Percentiles rank a stretch among this genome's conserved stretches.
Conservation (phyloP, 352 stramenopile genomes). For the Phytophthora foliorum region DNA sequence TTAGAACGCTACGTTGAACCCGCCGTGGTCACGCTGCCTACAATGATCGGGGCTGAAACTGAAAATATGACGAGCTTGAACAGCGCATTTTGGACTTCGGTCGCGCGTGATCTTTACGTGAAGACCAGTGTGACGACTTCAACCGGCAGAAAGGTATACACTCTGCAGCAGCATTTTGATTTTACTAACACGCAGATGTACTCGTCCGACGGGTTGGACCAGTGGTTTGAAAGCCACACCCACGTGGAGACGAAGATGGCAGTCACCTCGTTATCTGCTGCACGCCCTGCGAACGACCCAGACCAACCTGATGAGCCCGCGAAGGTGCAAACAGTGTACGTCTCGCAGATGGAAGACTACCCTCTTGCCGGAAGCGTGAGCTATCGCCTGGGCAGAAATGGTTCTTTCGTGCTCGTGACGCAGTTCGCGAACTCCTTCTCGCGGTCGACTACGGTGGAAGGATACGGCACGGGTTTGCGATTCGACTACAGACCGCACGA, state of each 20-base stretch:
- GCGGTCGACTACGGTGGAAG: constrained; percentile 33
- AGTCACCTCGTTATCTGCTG: constrained; percentile 32
- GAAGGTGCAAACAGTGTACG: constrained; percentile 21
- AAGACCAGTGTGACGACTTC: constrained; percentile 68
- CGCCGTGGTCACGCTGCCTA: constrained; percentile 8
- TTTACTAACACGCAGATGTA: constrained; percentile 70
- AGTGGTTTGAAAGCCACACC: constrained; percentile 54
- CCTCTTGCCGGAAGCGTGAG: constrained; percentile 55
- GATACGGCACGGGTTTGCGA: constrained; percentile 12
- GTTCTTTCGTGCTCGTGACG: constrained; percentile 54
- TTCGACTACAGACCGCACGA: constrained; percentile 29
- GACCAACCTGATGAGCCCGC: constrained; percentile 2
- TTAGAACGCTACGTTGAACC: constrained; percentile 33
- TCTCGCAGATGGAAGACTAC: constrained; percentile 60
- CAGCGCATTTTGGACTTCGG: constrained; percentile 60
- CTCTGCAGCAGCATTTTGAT: constrained; percentile 51
- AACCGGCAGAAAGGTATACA: constrained; percentile 64
- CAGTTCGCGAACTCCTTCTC: constrained; percentile 57
- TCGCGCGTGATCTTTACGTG: constrained; percentile 49
- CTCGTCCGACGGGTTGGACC: constrained; percentile 50
- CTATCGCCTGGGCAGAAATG: constrained; percentile 50
- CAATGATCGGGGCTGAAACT: constrained; percentile 11
- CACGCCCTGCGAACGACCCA: constrained; percentile 1
- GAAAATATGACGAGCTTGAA: constrained; percentile 36
- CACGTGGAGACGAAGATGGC: constrained; percentile 47